Conservation (phyloP, 2,329 filamentous ascomycete species). For the Pestalotiopsis sp. region DNA sequence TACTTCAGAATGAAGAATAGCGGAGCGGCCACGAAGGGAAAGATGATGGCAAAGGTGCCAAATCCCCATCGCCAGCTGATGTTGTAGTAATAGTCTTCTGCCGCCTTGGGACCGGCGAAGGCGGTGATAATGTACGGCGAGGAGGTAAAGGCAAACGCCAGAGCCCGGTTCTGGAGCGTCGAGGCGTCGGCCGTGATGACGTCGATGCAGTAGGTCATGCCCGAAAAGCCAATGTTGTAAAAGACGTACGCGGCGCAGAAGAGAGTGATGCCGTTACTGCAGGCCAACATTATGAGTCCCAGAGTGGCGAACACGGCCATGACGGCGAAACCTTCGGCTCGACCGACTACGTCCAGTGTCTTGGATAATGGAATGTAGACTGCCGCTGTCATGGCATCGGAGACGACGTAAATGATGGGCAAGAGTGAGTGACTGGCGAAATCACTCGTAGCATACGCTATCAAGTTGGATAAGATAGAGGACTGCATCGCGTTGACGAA, state of each 20-base stretch:
- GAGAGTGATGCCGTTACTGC: conserved; percentile 38
- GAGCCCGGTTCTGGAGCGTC: conserved; percentile 56
- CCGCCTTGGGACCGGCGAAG: conserved; percentile 55
- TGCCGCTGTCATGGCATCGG: conserved; percentile 50
- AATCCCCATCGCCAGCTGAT: conserved; percentile 66
- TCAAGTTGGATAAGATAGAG: conserved; percentile 35
- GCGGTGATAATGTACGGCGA: conserved; percentile 66
- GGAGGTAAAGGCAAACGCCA: conserved; percentile 59
- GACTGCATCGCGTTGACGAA: conserved; percentile 44
- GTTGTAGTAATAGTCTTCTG: conserved; percentile 49
- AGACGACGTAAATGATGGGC: conserved; percentile 48
- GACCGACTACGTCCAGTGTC: conserved; percentile 61
- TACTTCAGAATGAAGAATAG: conserved; percentile 53
- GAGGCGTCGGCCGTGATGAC: conserved; percentile 67
- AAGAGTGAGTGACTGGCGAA: conserved; percentile 49
- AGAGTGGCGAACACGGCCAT: conserved; percentile 47
- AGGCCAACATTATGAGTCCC: conserved; percentile 60
- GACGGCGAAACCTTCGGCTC: conserved; percentile 56
- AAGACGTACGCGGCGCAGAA: conserved; percentile 55
- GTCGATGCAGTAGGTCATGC: conserved; percentile 59
- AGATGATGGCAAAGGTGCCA: conserved; percentile 63
- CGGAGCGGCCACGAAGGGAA: conserved; percentile 58
- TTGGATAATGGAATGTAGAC: conserved; percentile 62
- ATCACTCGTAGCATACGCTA: conserved; percentile 41
- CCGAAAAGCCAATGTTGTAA: conserved; percentile 59